Conservation (phyloP, 1,139 yeast genomes). For the Blastobotrys niveus region DNA sequence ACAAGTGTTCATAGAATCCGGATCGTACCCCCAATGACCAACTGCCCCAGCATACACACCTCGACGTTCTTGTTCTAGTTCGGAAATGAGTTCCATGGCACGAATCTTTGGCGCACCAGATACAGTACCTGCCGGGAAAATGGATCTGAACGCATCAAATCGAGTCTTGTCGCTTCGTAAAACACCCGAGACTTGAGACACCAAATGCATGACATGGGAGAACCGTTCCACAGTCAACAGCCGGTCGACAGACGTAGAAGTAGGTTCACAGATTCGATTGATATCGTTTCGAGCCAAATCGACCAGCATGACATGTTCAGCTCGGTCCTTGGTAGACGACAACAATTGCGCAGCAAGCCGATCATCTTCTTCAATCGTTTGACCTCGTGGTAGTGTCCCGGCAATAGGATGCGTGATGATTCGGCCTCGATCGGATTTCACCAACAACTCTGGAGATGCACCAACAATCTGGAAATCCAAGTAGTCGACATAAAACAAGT, state of each 20-base stretch:
- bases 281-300: conserved; percentile 95
- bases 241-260: conserved; percentile 77
- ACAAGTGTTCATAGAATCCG: conserved; percentile 91
- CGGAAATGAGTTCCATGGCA: conserved; percentile 93
- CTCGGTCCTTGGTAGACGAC: conserved; percentile 83
- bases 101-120: conserved; percentile 96
- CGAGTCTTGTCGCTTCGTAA: conserved; percentile 77
- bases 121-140: conserved; percentile 98
- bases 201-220: conserved; percentile 96
- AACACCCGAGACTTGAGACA: conserved; percentile 90
- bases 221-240: conserved; percentile 85
- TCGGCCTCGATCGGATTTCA: conserved; percentile 72
- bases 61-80: conserved; percentile 82
- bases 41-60: conserved; percentile 99
- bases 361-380: conserved; percentile 87
- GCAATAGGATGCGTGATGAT: conserved; percentile 96
- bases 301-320: conserved; percentile 97
- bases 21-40: conserved; percentile 97
- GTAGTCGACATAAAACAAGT: conserved; percentile 87
- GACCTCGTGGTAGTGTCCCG: conserved; percentile 88
- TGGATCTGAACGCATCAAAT: conserved; percentile 94
- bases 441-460: conserved; percentile 92
- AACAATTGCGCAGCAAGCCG: conserved; percentile 66
- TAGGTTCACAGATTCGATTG: conserved; percentile 88
- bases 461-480: conserved; percentile 92